Conservation (phyloP, 805 yeast species). For the Hyphopichia homilentoma region DNA sequence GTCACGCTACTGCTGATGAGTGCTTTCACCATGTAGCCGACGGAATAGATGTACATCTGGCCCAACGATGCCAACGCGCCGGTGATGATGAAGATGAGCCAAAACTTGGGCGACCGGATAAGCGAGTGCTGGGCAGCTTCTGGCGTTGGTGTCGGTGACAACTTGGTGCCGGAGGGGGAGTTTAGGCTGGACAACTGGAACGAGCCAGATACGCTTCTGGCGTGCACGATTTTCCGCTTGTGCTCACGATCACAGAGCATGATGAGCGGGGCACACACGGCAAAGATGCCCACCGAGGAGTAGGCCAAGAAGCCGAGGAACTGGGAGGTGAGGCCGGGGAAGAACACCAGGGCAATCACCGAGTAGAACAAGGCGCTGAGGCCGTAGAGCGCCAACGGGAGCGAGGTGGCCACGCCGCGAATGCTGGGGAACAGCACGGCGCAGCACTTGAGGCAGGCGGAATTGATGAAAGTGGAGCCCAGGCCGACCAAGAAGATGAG, state of each 20-base stretch:
- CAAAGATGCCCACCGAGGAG: conserved; percentile 38
- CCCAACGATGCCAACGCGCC: conserved; percentile 42
- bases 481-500: conserved; percentile 56
- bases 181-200: not conserved
- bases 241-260: conserved; percentile 36
- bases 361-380: conserved; percentile 69
- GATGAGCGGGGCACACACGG: conserved; percentile 47
- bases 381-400: conserved; percentile 74
- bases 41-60: conserved; percentile 46
- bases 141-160: not conserved
- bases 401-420: conserved; percentile 71
- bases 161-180: not conserved
- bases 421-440: conserved; percentile 64
- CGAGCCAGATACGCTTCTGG: not conserved
- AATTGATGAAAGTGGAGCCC: conserved; percentile 65
- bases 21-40: conserved; percentile 44
- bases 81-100: conserved; percentile 35
- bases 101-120: conserved; percentile 24
- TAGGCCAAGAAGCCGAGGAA: conserved; percentile 47
- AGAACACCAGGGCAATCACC: conserved; percentile 47
- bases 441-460: conserved; percentile 68
- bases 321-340: conserved; percentile 54
- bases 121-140: conserved; percentile 15
- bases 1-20: conserved; percentile 17
- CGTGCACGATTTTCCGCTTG: conserved; percentile 5